phyloP scores from a whole-genome alignment of 441 rosid species.

The Geranium incanum region DNA sequence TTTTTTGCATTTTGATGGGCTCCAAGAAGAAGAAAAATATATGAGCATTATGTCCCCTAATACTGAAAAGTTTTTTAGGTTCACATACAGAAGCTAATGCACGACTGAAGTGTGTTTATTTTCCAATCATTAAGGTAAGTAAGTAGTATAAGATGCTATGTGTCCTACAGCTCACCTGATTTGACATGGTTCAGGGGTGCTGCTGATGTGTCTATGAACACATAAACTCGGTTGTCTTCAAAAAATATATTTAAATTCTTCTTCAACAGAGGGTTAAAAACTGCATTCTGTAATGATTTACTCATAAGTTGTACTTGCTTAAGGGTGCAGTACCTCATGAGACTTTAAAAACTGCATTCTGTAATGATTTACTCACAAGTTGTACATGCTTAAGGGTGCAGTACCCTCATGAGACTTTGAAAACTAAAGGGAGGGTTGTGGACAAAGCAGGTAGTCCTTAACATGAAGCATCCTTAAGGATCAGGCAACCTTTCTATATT shows the following conservation, averaged over 20 bases:
- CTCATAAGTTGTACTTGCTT: not conserved
- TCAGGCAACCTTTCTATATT: not conserved
- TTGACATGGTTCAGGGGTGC: not conserved
- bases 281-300: not conserved
- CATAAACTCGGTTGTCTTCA: not conserved
- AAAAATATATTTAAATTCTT: not conserved
- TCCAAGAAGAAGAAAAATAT: not conserved
- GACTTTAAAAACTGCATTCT: not conserved
- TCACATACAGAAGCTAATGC: slow-evolving; percentile 49
- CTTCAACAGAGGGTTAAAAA: not conserved
- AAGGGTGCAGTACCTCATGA: not conserved
- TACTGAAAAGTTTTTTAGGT: slow-evolving; percentile 27
- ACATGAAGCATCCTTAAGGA: slow-evolving; percentile 1
- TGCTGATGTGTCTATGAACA: not conserved
- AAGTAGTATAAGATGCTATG: not conserved
- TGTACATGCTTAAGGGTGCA: not conserved
- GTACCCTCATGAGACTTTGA: not conserved
- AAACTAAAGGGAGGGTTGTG: not conserved
- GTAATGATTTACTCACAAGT: not conserved
- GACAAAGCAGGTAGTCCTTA: not conserved
- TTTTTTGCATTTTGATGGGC: not conserved
- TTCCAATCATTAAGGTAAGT: slow-evolving; percentile 51
- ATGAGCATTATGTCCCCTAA: slow-evolving; percentile 5
- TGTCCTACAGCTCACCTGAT: not conserved
- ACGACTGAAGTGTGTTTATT: slow-evolving; percentile 59